phyloP scores from a whole-genome alignment of 345 rosid genomes.

The Brassica nigra region DNA sequence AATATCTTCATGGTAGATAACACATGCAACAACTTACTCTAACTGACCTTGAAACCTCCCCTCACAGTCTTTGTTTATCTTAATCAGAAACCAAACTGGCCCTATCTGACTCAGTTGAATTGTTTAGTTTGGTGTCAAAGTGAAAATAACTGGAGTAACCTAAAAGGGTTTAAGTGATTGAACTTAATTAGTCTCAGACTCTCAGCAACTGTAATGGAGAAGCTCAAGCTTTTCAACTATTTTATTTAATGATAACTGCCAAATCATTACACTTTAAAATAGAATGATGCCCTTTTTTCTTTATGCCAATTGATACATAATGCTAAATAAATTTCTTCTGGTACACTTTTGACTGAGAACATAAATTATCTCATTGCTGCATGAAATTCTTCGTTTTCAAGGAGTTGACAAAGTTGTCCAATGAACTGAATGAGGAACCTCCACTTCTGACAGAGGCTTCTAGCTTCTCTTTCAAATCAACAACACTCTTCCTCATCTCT shows the following conservation, averaged over 20 bases:
- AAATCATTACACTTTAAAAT: neutral
- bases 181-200: neutral
- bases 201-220: neutral
- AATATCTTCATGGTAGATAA: neutral
- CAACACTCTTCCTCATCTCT: conserved; percentile 40
- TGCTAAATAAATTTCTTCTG: neutral
- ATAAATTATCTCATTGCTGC: neutral
- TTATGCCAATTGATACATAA: neutral
- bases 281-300: neutral
- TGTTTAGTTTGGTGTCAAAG: neutral
- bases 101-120: neutral
- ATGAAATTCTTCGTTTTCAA: conserved; percentile 11
- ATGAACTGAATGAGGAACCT: conserved; percentile 27
- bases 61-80: neutral
- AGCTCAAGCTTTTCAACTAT: neutral
- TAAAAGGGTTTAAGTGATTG: neutral
- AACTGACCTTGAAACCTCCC: neutral
- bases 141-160: neutral
- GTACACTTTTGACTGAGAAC: neutral
- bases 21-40: neutral
- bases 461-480: conserved; percentile 13
- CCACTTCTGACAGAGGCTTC: neutral
- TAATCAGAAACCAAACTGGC: neutral
- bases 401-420: conserved; percentile 18
- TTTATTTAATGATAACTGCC: neutral